Evolutionary conservation across 805 yeast genomes (phyloP), one percentile per base, ranked within the genome.

Genomic region (Suhomyces pyralidae): DNA sequence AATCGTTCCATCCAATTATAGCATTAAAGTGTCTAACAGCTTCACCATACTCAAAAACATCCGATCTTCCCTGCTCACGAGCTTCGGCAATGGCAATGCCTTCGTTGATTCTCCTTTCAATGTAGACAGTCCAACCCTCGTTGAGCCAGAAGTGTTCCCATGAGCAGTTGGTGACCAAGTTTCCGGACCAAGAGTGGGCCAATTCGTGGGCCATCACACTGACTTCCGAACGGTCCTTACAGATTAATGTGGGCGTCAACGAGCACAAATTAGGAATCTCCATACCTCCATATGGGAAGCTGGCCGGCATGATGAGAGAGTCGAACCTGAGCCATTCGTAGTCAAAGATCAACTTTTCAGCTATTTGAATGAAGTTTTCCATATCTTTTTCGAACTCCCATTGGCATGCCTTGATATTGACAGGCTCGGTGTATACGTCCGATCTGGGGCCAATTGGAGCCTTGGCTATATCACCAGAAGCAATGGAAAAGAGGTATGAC

Each of bases 111-210:
- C 71, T 58, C 55, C 74, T 57, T 59, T 69, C 73, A 42, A 70
- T 52, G 54, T 68, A 69, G 1, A 70, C 73, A 17, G 71, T 65
- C 73, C 73, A 69, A 5, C 73, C 74, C 58, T 70, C 74, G 53
- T 70, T 70, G 26, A 70, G 59, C 74, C 74, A 70, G 51, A 68
- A 69, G 57, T 70, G 73, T 45, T 68, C 74, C 73, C 73, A 70
- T 5, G 69, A 65, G 40, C 67, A 61, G 54, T 68, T 70, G 22
- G 74, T 70, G 14, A 68, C 73, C 51, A 70, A 62, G 53, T 70
- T 70, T 12, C 74, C 74, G n/a, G 67, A 60, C 74, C 74, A 70
- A 5, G 70, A 65, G 54, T 70, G 74, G 20, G 74, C 73, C 58
- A 70, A 65, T 52, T 70, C 74, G 58, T 70, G 74, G 10, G 73